Percentiles rank a stretch among this genome's conserved stretches.
Evolutionary conservation across 352 stramenopile species (phyloP).

Genomic region (Phytopythium boreale): DNA sequence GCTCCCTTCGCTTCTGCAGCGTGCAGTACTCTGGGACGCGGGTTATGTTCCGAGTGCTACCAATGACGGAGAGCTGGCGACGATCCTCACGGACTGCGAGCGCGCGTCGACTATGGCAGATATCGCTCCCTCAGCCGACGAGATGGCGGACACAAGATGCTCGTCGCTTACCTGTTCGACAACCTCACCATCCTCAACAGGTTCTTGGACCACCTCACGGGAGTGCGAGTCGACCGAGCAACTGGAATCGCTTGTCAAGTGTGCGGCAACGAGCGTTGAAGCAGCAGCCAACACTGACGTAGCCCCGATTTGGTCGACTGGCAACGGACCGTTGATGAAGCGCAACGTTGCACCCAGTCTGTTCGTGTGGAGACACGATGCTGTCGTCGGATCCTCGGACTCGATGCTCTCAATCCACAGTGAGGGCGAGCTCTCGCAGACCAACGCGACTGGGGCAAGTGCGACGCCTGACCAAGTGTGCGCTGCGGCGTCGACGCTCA

Average conservation of each 20-base stretch:
- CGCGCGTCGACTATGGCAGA: constrained; percentile 13
- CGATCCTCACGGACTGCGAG: constrained; percentile 23
- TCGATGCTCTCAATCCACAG: constrained; percentile 21
- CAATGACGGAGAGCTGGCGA: constrained; percentile 10
- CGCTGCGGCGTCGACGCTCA: constrained; percentile 3
- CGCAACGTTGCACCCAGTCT: neutral
- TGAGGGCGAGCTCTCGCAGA: neutral
- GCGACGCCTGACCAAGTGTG: constrained; percentile 9
- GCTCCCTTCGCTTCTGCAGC: constrained; percentile 11
- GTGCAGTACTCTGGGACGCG: constrained; percentile 25
- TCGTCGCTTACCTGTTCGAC: constrained; percentile 9
- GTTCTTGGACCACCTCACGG: neutral
- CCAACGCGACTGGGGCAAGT: neutral
- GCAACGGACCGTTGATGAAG: constrained; percentile 2
- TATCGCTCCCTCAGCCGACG: constrained; percentile 7
- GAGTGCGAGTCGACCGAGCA: neutral
- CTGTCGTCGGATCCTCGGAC: constrained; percentile 6
- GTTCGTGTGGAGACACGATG: constrained; percentile 9
- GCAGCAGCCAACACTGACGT: neutral
- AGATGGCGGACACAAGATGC: constrained; percentile 11
- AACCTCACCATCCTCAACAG: neutral
- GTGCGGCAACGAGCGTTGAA: neutral
- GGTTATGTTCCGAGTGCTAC: constrained; percentile 21
- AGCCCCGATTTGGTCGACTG: constrained; percentile 5
- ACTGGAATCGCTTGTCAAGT: constrained; percentile 2